phyloP scores from a whole-genome alignment of 2,329 filamentous ascomycete genomes.

The Hypomyces rosellus region DNA sequence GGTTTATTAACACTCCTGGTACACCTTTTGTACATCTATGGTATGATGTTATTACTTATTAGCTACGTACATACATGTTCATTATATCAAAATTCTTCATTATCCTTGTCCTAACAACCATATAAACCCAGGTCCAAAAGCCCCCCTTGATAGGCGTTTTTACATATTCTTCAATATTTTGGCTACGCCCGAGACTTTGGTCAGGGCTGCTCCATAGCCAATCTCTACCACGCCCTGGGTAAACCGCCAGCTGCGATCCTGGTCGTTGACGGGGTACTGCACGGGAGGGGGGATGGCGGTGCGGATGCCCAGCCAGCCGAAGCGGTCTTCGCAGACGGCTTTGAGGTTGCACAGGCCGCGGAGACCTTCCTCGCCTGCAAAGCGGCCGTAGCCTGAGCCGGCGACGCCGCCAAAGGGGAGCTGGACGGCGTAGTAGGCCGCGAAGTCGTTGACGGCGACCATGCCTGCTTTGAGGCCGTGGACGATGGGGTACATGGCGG shows the following conservation, averaged over 20 bases:
- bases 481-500: constrained; percentile 58
- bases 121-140: background rate
- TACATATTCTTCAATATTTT: constrained; percentile 40
- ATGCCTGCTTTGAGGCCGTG: constrained; percentile 71
- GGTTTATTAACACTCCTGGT: too few species aligned
- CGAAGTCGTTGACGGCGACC: constrained; percentile 95
- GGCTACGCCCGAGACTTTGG: constrained; percentile 34
- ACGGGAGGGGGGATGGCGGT: constrained; percentile 77
- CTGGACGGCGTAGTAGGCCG: constrained; percentile 85
- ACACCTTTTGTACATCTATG: too few species aligned
- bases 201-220: constrained; percentile 44
- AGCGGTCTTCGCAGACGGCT: constrained; percentile 72
- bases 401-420: constrained; percentile 89
- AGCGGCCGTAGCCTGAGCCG: constrained; percentile 86
- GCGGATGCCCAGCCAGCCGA: constrained; percentile 52
- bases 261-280: constrained; percentile 70
- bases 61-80: too few species aligned
- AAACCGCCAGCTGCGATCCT: constrained; percentile 59
- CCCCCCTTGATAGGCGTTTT: background rate
- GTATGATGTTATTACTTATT: too few species aligned
- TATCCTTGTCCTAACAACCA: background rate
- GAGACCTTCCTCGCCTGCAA: constrained; percentile 85
- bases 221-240: constrained; percentile 54
- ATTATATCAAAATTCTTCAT: too few species aligned
- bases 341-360: constrained; percentile 82